Conservation (phyloP, 306 rosid genomes). For the Castanea crenata region DNA sequence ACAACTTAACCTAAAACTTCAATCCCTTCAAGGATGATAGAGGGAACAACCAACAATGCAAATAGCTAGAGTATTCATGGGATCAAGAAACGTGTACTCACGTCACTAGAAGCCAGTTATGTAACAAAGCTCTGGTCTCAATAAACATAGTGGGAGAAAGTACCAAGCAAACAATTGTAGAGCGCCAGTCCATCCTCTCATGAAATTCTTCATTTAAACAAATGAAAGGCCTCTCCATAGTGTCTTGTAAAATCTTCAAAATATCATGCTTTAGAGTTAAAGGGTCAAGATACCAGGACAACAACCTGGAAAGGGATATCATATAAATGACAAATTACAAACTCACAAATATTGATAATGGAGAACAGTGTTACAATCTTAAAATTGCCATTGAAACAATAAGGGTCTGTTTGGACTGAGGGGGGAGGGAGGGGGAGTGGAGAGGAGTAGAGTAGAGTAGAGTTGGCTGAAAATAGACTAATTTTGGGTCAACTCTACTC, state of each 20-base stretch:
- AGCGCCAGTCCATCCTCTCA: constrained; percentile 34
- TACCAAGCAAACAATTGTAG: constrained; percentile 21
- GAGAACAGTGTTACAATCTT: neutral
- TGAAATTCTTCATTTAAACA: constrained; percentile 29
- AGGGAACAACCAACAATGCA: neutral
- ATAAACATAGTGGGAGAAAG: constrained; percentile 43
- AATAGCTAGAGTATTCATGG: neutral
- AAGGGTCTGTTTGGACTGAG: no score
- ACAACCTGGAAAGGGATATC: constrained; percentile 17
- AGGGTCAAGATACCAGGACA: constrained; percentile 34
- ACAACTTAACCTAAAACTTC: neutral
- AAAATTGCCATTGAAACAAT: neutral
- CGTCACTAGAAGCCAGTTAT: constrained; percentile 43
- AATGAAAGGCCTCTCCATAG: constrained; percentile 36
- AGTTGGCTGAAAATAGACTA: no score
- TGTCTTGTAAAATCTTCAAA: constrained; percentile 25
- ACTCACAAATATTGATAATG: neutral
- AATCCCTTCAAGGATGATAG: neutral
- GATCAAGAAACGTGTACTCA: constrained; percentile 25
- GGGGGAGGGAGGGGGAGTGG: no score
- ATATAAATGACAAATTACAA: neutral
- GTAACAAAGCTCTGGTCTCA: constrained; percentile 40
- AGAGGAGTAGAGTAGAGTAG: no score
- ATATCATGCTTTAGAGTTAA: constrained; percentile 31
- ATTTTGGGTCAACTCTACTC: no score